A percentile compares a stretch with the other conserved stretches of the same genome.
Conservation (phyloP, 108 stramenopile genomes). For the Stephanodiscus triporus region DNA sequence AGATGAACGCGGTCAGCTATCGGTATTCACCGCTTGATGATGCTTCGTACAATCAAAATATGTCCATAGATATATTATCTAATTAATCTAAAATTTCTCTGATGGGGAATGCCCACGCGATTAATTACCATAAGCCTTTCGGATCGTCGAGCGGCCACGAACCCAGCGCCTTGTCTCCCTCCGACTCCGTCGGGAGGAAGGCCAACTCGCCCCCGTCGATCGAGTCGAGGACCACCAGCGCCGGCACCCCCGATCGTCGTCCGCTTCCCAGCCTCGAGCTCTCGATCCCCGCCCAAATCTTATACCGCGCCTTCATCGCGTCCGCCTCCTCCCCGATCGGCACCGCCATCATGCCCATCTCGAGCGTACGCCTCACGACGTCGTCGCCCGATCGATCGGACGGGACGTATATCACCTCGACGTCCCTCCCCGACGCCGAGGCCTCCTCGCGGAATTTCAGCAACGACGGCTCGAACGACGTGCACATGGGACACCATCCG, state of each 20-base stretch:
- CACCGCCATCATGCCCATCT: constrained; percentile 58
- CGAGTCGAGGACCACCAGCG: constrained; percentile 64
- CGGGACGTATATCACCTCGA: constrained; percentile 64
- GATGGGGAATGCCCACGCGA: not conserved
- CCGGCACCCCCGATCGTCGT: constrained; percentile 70
- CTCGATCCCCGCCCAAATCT: constrained; percentile 69
- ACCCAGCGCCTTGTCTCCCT: constrained; percentile 52
- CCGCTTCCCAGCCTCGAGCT: constrained; percentile 51
- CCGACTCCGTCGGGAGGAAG: constrained; percentile 58
- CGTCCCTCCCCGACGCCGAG: constrained; percentile 32
- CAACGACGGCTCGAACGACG: constrained; percentile 62
- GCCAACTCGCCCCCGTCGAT: constrained; percentile 54
- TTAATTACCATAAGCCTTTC: constrained; percentile 55
- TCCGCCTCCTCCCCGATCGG: constrained; percentile 58
- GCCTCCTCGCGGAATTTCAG: constrained; percentile 49
- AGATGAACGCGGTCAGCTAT: constrained; percentile 16
- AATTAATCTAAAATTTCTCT: not conserved
- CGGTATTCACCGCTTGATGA: constrained; percentile 11
- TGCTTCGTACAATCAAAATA: no score
- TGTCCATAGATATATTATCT: no score
- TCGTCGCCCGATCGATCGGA: constrained; percentile 54
- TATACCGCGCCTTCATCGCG: constrained; percentile 52
- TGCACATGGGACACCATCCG: constrained; percentile 74
- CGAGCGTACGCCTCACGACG: constrained; percentile 31
- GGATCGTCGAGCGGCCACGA: constrained; percentile 65